Evolutionary conservation across 148 eudicot species (phyloP), one percentile per base, ranked within the genome.

Genomic region (Heliamphora exappendiculata): DNA sequence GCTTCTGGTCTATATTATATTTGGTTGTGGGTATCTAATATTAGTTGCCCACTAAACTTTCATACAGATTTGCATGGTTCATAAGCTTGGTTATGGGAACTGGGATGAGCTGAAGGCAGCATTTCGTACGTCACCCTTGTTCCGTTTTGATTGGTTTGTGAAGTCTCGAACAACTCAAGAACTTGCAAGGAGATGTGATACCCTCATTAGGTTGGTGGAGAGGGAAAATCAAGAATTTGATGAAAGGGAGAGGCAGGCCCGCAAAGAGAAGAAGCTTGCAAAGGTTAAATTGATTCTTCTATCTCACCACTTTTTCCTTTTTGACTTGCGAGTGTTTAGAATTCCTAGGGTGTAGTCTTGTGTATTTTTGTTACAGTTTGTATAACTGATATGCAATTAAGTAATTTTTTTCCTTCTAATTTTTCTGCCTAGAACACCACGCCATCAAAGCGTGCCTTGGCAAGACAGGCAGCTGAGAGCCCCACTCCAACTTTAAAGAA

Each of bases 81-180:
- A 95, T 87, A 95, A 91, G 82, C 89, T 95, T 59, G 99, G 99
- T 11, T 93, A 95, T 85, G 99, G 99, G 29, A 95, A 91, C 74
- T 95, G 99, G 99, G 99, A 95, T 74, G 99, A 95, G 85, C 84
- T 95, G 72, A 95, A 95, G 84, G 91, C 98, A n/a, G 99, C 98
- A 26, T 95, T 93, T 63, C 89, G 99, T 36, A 88, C 89, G 4
- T 95, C 98, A 2, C 97, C 99, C 1, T 76, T 93, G 82, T 95
- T 95, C 49, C 93, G 98, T 5, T 93, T 92, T 67, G 98, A 95
- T 83, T 95, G 99, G 99, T 95, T 95, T 86, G 94, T 95, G 44
- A 95, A 95, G 78, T 95, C 99, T n/a, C 93, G 99, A 13, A 93
- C 98, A 66, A 89, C 99, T 49, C 99, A 93, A 74, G 99, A 95